Evolutionary conservation across 306 rosid genomes (phyloP), one percentile per base, ranked within the genome.

Genomic region (Medicago lupulina): DNA sequence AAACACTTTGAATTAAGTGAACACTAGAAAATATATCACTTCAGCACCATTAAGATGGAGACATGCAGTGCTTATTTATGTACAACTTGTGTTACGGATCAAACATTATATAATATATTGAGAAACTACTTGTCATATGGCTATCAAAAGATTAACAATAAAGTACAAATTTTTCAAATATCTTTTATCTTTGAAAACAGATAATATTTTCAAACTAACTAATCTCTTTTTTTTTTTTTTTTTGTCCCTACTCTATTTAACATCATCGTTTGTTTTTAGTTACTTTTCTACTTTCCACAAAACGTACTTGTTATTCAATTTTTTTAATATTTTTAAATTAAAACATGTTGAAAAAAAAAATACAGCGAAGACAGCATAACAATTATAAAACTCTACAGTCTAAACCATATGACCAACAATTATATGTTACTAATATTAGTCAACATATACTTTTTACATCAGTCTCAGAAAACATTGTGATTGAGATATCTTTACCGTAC

Each of bases 121-220:
- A n/a, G 55, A 8, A 44, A 23, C 67, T 46, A 44, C 21, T 58
- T 68, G 40, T 68, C 75, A 57, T 76, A n/a, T 67, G 65, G 53
- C 38, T 2, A 23, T n/a, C 15, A 73, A 66, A 40, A 40, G 25
- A 7, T 8, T 9, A 2, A 21, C 25, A 10, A 23, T 31, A 31
- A 31, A 31, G 36, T 31, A 23, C 64, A 58, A 58, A 25, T 6
- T 23, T 25, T 11, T 10, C 5, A 12, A 54, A 58, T 11, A 31
- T 25, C 0, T 28, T 14, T 25, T 2, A 9, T 14, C 4, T 31
- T 19, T 61, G 12, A 31, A 61, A 61, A 61, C 18, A 14, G 8
- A 61, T 13, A 2, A 31, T 31, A 7, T 31, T 21, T 58, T 23
- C n/a, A 23, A 11, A 1, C 11, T 23, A 10, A 23, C 2, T 2